phyloP scores from a whole-genome alignment of 2,329 filamentous ascomycete species.

The Cephalotrichum gorgonifer region DNA sequence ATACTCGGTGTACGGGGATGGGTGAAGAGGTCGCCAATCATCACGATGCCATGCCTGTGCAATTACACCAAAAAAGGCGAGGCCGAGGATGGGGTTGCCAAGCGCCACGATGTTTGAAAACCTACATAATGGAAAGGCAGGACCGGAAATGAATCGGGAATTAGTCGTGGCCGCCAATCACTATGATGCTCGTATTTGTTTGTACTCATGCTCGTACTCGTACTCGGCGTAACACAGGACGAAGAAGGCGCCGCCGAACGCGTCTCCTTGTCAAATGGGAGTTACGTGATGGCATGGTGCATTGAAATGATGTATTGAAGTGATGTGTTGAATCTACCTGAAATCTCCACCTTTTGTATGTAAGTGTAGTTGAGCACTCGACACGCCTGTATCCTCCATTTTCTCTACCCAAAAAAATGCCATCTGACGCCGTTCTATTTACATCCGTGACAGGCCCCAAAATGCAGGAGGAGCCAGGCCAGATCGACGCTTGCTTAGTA shows the following conservation, averaged over 20 bases:
- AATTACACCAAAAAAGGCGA: too few relatives aligned
- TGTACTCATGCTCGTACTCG: too few relatives aligned
- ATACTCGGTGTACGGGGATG: too few relatives aligned
- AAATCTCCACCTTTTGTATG: neutral
- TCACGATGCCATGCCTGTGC: too few relatives aligned
- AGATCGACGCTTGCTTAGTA: constrained; percentile 21
- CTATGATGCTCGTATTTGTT: too few relatives aligned
- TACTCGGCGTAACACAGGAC: too few relatives aligned
- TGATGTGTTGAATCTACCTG: neutral
- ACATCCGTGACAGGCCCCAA: neutral
- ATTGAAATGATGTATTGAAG: neutral
- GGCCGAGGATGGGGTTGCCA: too few relatives aligned
- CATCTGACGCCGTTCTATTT: neutral
- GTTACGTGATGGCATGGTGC: neutral
- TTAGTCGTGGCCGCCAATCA: too few relatives aligned
- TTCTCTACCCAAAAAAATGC: neutral
- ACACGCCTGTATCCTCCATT: neutral
- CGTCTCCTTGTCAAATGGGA: neutral
- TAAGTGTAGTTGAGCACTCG: neutral
- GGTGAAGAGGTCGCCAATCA: too few relatives aligned
- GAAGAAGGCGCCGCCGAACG: neutral
- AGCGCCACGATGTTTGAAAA: too few relatives aligned
- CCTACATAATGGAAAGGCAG: too few relatives aligned
- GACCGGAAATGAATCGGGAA: too few relatives aligned
- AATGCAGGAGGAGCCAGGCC: neutral